Evolutionary conservation across 768 basidiomycete genomes (phyloP), one percentile per base, ranked within the genome.

Genomic region (Rhodotorula kratochvilovae): DNA sequence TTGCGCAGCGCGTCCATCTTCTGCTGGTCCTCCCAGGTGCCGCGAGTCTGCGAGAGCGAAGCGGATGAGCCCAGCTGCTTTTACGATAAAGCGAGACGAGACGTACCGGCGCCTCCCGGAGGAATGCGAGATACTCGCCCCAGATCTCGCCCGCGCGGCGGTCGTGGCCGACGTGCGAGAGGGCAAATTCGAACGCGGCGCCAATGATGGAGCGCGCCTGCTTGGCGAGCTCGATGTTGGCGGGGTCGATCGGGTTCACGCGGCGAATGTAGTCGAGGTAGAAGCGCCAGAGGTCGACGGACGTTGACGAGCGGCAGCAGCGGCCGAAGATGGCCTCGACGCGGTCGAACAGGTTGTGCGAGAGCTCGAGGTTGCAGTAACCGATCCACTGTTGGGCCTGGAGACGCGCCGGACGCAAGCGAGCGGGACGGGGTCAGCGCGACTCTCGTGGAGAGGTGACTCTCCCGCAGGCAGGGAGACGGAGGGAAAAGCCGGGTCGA

Each of bases 21-120:
- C 78, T 95, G 91, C 77, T 93, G 91, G 74, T 90, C 88, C 79
- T 98, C 95, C 93, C 94, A 97, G 29, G 92, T 91, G 35, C 89
- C 90, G 21, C 85, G 86, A 0, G 89, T 84, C 87, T 86, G 76
- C 25, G 42, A 16, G 25, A 31, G 35, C 33, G 33, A 29, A 23
- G 12, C 13, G 23, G 35, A 43, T 62, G 17, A 66, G 57, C 54
- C 29, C 23, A 56, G 57, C 13, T 58, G 36, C 31, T 0, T 21
- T 1, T 15, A 23, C 29, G 21, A 54, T 68, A 43, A 55, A 5
- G 29, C 66, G 33, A 23, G 39, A 39, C 21, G 53, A 51, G 45
- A 79, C 87, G 78, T 76, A 90, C 91, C 82, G 90, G 89, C 53
- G 87, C 89, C 25, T 87, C 85, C 73, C 86, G 87, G 61, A 99